Conservation (phyloP, 148 eudicot genomes). For the Fagopyrum homotropicum region DNA sequence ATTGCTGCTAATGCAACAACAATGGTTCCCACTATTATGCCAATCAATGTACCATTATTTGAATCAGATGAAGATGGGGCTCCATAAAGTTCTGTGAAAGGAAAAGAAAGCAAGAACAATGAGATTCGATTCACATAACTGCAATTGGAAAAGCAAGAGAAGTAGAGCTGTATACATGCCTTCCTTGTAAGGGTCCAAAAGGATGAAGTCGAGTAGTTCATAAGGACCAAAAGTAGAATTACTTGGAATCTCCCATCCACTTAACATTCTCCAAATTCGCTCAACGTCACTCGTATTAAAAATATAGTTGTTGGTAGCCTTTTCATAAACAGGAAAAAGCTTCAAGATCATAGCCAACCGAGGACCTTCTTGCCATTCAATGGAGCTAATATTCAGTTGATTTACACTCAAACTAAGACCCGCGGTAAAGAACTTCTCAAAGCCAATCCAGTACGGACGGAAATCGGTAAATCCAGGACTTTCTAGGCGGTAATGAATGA, state of each 20-base stretch:
- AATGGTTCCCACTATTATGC: conserved; percentile 48
- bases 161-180: conserved; percentile 28
- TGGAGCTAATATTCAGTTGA: conserved; percentile 59
- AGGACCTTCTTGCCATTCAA: conserved; percentile 74
- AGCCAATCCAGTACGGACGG: conserved; percentile 38
- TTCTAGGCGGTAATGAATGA: conserved; percentile 66
- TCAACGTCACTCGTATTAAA: conserved; percentile 61
- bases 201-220: conserved; percentile 84
- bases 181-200: conserved; percentile 57
- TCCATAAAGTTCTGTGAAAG: background rate
- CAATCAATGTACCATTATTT: conserved; percentile 55
- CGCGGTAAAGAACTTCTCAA: conserved; percentile 42
- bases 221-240: conserved; percentile 79
- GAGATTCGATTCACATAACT: background rate
- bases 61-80: conserved; percentile 30
- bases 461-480: conserved; percentile 81
- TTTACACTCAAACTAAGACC: conserved; percentile 40
- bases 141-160: background rate
- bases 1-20: conserved; percentile 39
- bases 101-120: background rate
- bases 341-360: conserved; percentile 72
- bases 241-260: conserved; percentile 54
- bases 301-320: background rate
- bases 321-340: conserved; percentile 42
- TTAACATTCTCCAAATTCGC: conserved; percentile 35